Percentiles rank a stretch among this genome's conserved stretches.
phyloP scores from a whole-genome alignment of 495 filamentous ascomycete genomes.

The Neurospora sp. region DNA sequence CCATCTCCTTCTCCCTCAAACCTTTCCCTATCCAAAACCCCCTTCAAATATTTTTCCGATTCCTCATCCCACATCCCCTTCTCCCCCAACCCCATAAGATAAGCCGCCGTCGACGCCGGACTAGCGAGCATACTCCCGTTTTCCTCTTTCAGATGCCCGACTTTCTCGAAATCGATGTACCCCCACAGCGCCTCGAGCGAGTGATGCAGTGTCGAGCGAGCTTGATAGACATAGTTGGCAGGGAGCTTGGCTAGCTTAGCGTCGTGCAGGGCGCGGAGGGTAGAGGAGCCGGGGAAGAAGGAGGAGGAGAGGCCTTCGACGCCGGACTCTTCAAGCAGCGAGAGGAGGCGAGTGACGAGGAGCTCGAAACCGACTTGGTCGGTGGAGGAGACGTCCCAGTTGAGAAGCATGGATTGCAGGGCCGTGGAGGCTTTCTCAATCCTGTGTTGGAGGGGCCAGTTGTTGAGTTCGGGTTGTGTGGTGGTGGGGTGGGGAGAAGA shows the following conservation, averaged over 20 bases:
- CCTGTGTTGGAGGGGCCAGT: background rate
- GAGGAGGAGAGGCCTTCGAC: background rate
- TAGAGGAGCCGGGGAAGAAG: background rate
- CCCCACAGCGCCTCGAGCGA: background rate
- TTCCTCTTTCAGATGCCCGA: background rate
- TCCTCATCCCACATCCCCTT: background rate
- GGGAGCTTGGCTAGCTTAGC: background rate
- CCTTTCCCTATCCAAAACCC: background rate
- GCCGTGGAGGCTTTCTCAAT: rapidly evolving
- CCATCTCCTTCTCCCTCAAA: background rate
- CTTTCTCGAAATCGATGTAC: background rate
- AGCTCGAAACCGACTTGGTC: background rate
- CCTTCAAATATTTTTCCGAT: background rate
- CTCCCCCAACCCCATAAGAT: background rate
- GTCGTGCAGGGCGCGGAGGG: background rate
- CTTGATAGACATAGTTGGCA: background rate
- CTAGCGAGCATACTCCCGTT: background rate
- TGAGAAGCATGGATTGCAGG: background rate
- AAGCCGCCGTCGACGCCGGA: background rate
- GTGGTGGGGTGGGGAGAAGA: background rate
- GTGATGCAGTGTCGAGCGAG: background rate
- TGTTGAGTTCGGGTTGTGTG: background rate
- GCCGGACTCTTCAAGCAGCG: background rate
- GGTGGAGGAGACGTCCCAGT: background rate
- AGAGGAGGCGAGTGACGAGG: background rate